phyloP scores from a whole-genome alignment of 257 asterid genomes.

The Nicotiana benthamiana region DNA sequence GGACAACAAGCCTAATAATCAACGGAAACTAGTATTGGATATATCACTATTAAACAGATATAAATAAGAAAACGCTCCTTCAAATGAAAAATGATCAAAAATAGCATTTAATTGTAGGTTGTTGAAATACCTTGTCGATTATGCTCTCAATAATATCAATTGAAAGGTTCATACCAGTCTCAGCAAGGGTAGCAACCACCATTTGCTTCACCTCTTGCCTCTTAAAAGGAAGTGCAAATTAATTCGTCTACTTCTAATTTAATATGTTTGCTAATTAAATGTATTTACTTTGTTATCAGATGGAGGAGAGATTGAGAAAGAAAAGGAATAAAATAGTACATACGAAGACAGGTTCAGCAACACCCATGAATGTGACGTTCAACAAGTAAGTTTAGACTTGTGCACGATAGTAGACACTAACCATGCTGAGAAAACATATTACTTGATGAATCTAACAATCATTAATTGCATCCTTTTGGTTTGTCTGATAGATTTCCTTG shows the following conservation, averaged over 20 bases:
- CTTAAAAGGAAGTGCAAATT: neutral
- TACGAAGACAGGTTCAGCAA: too few relatives aligned
- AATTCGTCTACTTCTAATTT: neutral
- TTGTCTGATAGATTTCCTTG: neutral
- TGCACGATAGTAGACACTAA: too few relatives aligned
- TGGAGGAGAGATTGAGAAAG: slow-evolving; percentile 21
- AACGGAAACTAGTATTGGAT: neutral
- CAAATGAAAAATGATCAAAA: neutral
- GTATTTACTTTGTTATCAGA: slow-evolving; percentile 29
- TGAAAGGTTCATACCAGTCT: slow-evolving; percentile 24
- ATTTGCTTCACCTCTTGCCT: slow-evolving; percentile 21
- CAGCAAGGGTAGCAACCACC: slow-evolving; percentile 30
- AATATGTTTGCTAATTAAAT: neutral
- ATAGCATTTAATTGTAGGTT: neutral
- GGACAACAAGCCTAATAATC: too few relatives aligned
- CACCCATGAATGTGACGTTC: too few relatives aligned
- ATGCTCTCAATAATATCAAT: slow-evolving; percentile 87
- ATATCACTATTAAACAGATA: neutral
- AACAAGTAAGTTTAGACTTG: too few relatives aligned
- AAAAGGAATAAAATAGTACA: too few relatives aligned
- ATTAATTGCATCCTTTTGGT: neutral
- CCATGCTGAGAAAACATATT: neutral
- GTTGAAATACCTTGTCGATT: slow-evolving; percentile 68
- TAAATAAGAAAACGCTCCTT: neutral
- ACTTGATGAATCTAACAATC: neutral